Base-by-base conservation (phyloP, 2,329 filamentous ascomycete genomes). In the Colletotrichum caudatum region DNA sequence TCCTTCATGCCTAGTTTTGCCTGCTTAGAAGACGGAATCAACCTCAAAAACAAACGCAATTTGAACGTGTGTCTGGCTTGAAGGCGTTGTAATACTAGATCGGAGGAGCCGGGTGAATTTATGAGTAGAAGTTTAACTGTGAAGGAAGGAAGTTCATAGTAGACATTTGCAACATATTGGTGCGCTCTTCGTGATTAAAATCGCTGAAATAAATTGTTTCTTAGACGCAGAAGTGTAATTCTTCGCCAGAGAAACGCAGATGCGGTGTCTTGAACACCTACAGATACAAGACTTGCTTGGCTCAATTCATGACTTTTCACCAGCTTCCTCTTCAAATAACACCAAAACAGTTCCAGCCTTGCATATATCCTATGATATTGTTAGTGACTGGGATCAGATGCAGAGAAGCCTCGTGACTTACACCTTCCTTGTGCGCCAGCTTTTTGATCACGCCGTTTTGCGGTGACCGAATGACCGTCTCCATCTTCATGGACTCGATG, bases 401-500 rank as follows among this genome's bases (percentile, higher is more conserved):
- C 20, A 5, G n/a, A 26, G 16, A 56, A 11, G 20, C 20, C 29
- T 51, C 35, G 33, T n/a, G 44, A 80, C 90, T 85, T 85, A 93
- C 91, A 71, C 93, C 93, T 83, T 91, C 88, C 77, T 91, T 90
- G 78, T 94, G 92, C 50, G 92, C 91, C 68, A 95, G 82, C 78
- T 89, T 92, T 79, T 92, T 91, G 73, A 95, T 88, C 0, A 90
- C 84, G 8, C 93, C 93, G 70, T 89, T 87, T 74, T 93, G 91
- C 9, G 93, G 93, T 64, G 92, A 93, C 72, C 93, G 87, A 76
- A 95, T 94, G 1, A 94, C 91, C 1, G 93, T 95, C 80, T 95
- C 93, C 93, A 95, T 95, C 85, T 95, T 95, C 93, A 95, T 95
- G 70, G 92, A 94, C 82, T 95, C 93, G 77, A 95, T 94, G 1